These are phyloP conservation scores for Arabidopsis arenosa DNA, from an alignment of 345 rosid species.

Conservation along the genomic window DNA sequence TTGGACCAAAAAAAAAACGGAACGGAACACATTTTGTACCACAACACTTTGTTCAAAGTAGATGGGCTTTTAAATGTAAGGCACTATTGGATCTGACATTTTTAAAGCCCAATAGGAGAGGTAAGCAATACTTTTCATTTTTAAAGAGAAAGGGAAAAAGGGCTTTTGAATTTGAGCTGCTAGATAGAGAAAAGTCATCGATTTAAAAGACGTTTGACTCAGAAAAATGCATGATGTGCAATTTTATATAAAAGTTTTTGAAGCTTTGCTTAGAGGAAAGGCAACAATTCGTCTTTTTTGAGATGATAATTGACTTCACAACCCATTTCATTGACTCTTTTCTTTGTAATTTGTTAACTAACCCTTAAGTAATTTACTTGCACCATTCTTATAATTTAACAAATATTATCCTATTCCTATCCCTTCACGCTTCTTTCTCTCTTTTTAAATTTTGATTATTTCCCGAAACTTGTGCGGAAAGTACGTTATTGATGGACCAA, in stretches of 20 bases:
- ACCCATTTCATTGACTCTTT: conserved; percentile 5
- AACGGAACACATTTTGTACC: not conserved
- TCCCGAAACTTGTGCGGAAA: not conserved
- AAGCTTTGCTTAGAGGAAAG: conserved; percentile 31
- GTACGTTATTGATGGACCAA: not conserved
- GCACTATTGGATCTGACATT: not conserved
- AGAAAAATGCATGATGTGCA: not conserved
- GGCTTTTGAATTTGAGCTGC: conserved; percentile 7
- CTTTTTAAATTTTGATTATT: not conserved
- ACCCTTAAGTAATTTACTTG: not conserved
- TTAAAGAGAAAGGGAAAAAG: not conserved
- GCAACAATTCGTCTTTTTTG: conserved; percentile 15
- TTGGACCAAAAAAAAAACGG: not conserved
- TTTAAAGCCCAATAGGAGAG: conserved; percentile 16
- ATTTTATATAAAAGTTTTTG: not conserved
- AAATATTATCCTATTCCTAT: not conserved
- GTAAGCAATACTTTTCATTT: not conserved
- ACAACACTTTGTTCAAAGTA: not conserved
- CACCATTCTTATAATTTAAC: not conserved
- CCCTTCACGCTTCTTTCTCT: not conserved
- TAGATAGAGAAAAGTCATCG: conserved; percentile 5
- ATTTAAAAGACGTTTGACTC: conserved; percentile 15
- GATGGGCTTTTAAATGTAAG: conserved; percentile 12
- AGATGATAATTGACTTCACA: not conserved
- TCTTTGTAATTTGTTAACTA: not conserved